A percentile compares a stretch with the other conserved stretches of the same genome.
Evolutionary conservation across 805 yeast species (phyloP).

Genomic region (Candida oleophila): DNA sequence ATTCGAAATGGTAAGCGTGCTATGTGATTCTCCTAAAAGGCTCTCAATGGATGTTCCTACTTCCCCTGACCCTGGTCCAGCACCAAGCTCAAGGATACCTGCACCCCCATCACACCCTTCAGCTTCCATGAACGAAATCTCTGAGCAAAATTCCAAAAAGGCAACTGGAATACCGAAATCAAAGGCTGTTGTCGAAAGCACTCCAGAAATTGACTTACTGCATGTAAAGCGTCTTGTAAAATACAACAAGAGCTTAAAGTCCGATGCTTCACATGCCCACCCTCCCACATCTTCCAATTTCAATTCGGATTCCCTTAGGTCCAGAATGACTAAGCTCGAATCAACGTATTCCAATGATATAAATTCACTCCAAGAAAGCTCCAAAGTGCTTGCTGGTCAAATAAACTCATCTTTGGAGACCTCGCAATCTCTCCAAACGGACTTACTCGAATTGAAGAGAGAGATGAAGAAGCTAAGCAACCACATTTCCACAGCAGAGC

Average conservation of each 20-base stretch:
- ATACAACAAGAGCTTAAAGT: not conserved
- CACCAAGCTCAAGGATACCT: not conserved
- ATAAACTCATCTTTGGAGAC: constrained; percentile 13
- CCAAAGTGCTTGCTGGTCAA: constrained; percentile 11
- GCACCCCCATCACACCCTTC: not conserved
- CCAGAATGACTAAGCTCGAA: constrained; percentile 9
- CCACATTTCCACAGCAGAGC: not conserved
- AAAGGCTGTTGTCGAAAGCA: not conserved
- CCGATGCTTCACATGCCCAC: not conserved
- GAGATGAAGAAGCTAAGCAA: constrained; percentile 9
- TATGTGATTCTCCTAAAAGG: not conserved
- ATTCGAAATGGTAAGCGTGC: constrained; percentile 15
- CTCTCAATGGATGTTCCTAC: not conserved
- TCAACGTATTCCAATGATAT: constrained; percentile 5
- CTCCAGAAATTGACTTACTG: constrained; percentile 1
- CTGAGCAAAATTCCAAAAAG: not conserved
- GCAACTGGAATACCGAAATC: not conserved
- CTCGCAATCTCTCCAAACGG: constrained; percentile 18
- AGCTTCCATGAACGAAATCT: not conserved
- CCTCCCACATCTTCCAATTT: not conserved
- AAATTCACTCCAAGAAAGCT: constrained; percentile 4
- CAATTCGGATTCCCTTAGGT: constrained; percentile 1
- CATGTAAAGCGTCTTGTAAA: constrained; percentile 1
- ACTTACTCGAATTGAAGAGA: constrained; percentile 17
- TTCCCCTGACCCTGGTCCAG: constrained; percentile 8